Evolutionary conservation across 2,329 filamentous ascomycete genomes (phyloP).

Genomic region (Coniochaeta sp.): DNA sequence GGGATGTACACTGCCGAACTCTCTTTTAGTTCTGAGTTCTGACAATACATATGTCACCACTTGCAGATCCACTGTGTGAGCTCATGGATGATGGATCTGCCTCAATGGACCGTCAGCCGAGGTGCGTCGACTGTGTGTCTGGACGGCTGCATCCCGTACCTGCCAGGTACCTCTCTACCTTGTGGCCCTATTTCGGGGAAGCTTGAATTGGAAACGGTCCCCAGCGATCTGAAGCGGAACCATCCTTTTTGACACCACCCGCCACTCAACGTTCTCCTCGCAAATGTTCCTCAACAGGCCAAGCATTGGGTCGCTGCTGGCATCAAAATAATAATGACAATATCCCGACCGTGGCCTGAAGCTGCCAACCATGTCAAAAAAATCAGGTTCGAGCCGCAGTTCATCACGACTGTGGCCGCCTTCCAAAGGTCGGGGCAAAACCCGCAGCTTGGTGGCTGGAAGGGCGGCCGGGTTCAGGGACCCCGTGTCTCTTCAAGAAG

Average conservation of each 20-base stretch:
- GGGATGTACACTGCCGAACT: no score
- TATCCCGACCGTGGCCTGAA: neutral
- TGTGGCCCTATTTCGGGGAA: neutral
- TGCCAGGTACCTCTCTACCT: neutral
- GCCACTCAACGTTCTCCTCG: constrained; percentile 6
- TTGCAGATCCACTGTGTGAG: neutral
- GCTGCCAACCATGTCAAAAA: neutral
- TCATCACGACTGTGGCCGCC: neutral
- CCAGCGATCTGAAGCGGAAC: neutral
- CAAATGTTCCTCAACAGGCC: neutral
- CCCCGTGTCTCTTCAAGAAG: neutral
- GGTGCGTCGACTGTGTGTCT: neutral
- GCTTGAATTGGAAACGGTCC: neutral
- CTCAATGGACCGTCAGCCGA: neutral
- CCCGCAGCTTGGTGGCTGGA: neutral
- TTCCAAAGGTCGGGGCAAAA: neutral
- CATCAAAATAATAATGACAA: neutral
- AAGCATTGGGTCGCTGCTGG: neutral
- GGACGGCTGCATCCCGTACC: neutral
- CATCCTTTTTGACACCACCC: constrained; percentile 8
- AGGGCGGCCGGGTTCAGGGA: neutral
- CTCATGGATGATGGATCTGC: no score
- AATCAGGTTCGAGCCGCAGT: neutral
- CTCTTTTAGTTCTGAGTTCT: no score
- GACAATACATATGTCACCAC: neutral